These are phyloP conservation scores for Apostasia shenzhenica DNA, from an alignment of 106 monocot species.

Conservation along the genomic window DNA sequence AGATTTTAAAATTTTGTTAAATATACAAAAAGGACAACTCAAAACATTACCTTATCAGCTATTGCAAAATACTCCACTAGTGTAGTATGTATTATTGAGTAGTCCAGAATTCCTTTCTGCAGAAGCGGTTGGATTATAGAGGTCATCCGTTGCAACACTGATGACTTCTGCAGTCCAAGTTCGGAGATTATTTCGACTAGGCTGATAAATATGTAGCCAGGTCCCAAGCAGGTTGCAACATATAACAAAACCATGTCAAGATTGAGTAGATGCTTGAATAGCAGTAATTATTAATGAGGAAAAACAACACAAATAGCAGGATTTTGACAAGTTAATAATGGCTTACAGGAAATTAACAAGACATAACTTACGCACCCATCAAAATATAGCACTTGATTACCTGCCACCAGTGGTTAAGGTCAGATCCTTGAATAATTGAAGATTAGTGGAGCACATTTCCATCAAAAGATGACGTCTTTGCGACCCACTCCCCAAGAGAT, in stretches of 20 bases:
- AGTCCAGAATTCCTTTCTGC: constrained; percentile 69
- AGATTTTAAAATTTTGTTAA: neutral
- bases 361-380: neutral
- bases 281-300: no score
- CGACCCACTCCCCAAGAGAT: constrained; percentile 66
- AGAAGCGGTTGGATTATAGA: constrained; percentile 58
- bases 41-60: constrained; percentile 48
- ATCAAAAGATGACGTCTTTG: constrained; percentile 68
- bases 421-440: constrained; percentile 83
- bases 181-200: constrained; percentile 56
- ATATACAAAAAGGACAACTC: neutral
- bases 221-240: no score
- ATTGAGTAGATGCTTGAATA: no score
- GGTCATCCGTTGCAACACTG: constrained; percentile 60
- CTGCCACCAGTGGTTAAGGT: constrained; percentile 51
- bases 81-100: constrained; percentile 60
- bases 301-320: no score
- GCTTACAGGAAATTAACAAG: no score
- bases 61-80: constrained; percentile 62
- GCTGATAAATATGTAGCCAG: constrained; percentile 16
- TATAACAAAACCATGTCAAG: no score
- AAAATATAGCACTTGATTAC: constrained; percentile 21
- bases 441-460: constrained; percentile 86
- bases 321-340: no score
- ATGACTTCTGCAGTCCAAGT: constrained; percentile 47